phyloP scores from a whole-genome alignment of 208 protist genomes.

The Acanthamoeba castellanii region DNA sequence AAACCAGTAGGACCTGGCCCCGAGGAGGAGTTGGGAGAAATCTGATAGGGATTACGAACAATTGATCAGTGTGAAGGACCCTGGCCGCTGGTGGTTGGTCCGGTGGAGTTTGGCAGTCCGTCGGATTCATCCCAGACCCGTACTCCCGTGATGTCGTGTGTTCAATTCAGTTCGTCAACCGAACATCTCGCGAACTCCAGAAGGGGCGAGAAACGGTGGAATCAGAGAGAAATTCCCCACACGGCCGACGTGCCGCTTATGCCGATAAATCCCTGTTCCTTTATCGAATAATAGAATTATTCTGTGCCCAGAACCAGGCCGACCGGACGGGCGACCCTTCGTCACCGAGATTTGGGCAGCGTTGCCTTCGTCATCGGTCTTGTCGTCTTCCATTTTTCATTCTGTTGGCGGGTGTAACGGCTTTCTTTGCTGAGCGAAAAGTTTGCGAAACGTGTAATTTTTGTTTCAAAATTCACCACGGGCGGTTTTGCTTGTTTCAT shows the following conservation, averaged over 20 bases:
- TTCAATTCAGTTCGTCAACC: neutral
- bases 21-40: neutral
- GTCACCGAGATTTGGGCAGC: too few species aligned
- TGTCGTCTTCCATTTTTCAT: too few species aligned
- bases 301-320: too few species aligned
- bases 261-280: neutral
- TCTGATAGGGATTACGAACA: neutral
- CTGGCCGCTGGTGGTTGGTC: neutral
- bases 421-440: too few species aligned
- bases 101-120: neutral
- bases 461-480: neutral
- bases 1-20: neutral
- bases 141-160: too few species aligned
- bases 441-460: neutral
- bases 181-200: neutral
- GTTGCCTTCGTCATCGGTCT: too few species aligned
- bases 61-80: neutral
- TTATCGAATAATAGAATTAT: too few species aligned
- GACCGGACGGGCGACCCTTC: too few species aligned
- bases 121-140: neutral
- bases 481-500: too few species aligned
- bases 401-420: too few species aligned
- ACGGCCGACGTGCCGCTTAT: neutral
- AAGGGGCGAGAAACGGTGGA: neutral
- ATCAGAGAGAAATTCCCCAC: neutral